Evolutionary conservation across 352 stramenopile species (phyloP), one percentile per base, ranked within the genome.

Genomic region (Globisporangium megalacanthum): DNA sequence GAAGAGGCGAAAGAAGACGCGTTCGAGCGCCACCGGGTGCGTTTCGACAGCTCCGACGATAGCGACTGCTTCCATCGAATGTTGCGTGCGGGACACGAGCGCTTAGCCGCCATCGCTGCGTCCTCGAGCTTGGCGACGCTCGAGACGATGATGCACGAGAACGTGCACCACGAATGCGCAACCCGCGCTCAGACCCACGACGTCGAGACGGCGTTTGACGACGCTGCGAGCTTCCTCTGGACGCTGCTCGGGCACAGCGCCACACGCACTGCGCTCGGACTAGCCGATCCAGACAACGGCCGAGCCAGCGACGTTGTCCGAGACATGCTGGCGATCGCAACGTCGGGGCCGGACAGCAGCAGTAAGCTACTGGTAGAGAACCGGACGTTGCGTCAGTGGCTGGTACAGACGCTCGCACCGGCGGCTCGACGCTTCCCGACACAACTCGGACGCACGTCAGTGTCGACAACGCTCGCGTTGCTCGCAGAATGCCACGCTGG

Each of bases 161-260:
- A 77, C 39, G 60, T 83, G 15, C 77, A 84, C 55, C 77, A 88
- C 56, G 50, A 66, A 36, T 88, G 77, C 9, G 75, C 77, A 1
- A 61, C 39, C n/a, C 58, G 51, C 41, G 35, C 47, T 3, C 69
- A 83, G 47, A 56, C 71, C 7, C 51, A 59, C 14, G 44, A 69
- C 33, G 55, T 85, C 6, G 60, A 83, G 2, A 35, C 41, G 8
- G 52, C 51, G n/a, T 52, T 60, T 19, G 29, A n/a, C 9, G 31
- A 47, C 36, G 49, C 52, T 17, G 25, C 36, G 3, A 19, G 41
- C 17, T 54, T 64, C 11, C 45, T 64, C 19, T 49, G 31, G 14
- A 53, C 31, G 36, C 36, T 64, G 20, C 52, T 64, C 11, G 46
- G 29, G 19, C 39, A 60, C 45, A 31, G 17, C 2, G 9, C 44